These are phyloP conservation scores for Cytospora chrysosperma DNA, from an alignment of 2,329 filamentous ascomycete genomes.

Conservation along the genomic window DNA sequence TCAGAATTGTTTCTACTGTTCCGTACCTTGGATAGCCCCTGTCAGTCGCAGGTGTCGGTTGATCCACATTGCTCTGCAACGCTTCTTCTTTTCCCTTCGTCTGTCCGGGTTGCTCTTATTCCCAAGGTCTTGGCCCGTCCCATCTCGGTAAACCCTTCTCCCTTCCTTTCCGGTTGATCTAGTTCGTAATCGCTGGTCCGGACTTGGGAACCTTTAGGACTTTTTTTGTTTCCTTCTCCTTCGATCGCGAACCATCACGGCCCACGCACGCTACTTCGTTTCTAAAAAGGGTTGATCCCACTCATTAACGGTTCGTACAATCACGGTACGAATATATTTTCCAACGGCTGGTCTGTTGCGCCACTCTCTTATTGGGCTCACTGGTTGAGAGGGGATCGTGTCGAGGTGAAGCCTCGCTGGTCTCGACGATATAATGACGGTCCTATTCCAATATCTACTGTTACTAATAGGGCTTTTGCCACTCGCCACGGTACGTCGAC, in stretches of 20 bases:
- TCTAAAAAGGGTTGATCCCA: conserved; percentile 11
- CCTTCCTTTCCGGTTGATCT: conserved; percentile 16
- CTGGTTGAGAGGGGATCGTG: not conserved
- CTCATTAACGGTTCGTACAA: not conserved
- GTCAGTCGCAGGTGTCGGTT: conserved; percentile 14
- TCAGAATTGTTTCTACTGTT: conserved; percentile 8
- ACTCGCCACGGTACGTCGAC: conserved; percentile 15
- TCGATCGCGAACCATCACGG: conserved; percentile 16
- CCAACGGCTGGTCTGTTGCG: conserved; percentile 25
- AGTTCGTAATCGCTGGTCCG: conserved; percentile 11
- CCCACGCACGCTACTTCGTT: not conserved
- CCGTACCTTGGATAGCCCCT: conserved; percentile 5
- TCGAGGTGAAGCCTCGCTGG: conserved; percentile 10
- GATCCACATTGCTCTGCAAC: conserved; percentile 11
- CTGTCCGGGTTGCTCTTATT: not conserved
- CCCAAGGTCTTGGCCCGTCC: conserved; percentile 15
- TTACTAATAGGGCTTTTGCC: conserved; percentile 21
- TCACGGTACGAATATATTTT: not conserved
- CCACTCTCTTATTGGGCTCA: conserved; percentile 13
- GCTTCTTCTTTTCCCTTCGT: not conserved
- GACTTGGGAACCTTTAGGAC: conserved; percentile 17
- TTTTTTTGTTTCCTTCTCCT: conserved; percentile 20
- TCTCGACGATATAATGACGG: conserved; percentile 21
- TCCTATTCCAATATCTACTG: conserved; percentile 11
- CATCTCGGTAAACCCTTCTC: conserved; percentile 8